Evolutionary conservation across 2,329 filamentous ascomycete species (phyloP).

Genomic region (Calonectria honghensis): DNA sequence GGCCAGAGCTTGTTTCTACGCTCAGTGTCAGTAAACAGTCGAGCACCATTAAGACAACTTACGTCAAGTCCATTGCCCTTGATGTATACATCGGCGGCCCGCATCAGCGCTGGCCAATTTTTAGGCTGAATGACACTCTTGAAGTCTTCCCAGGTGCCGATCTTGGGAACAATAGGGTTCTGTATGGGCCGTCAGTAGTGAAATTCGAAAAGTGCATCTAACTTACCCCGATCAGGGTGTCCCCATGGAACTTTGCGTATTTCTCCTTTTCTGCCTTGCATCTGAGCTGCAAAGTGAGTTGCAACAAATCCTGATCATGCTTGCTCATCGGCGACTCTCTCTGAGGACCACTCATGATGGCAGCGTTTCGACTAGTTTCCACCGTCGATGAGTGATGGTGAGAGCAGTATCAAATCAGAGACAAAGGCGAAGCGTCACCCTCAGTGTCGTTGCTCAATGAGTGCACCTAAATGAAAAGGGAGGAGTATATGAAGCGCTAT

Average conservation of each 20-base stretch:
- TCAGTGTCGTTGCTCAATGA: not conserved
- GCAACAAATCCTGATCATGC: not conserved
- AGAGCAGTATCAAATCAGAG: not conserved
- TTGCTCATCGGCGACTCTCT: not conserved
- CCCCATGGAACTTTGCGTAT: conserved; percentile 7
- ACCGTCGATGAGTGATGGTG: not conserved
- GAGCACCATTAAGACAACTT: not conserved
- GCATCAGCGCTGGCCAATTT: not conserved
- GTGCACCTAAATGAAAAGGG: no score
- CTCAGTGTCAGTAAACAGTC: not conserved
- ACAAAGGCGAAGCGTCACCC: not conserved
- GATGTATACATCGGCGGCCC: not conserved
- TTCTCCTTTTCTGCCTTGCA: not conserved
- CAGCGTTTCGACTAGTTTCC: not conserved
- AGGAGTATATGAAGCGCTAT: not conserved
- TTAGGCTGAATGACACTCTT: not conserved
- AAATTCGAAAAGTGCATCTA: not conserved
- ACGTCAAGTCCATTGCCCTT: not conserved
- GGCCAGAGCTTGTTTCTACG: not conserved
- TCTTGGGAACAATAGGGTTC: not conserved
- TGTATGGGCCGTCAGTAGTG: not conserved
- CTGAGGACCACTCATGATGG: not conserved
- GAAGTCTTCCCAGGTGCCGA: not conserved
- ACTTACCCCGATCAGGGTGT: conserved; percentile 1
- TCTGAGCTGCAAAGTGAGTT: conserved; percentile 4